A percentile compares a stretch with the other conserved stretches of the same genome.
Conservation (phyloP, 2,329 filamentous ascomycete species). For the Xylaria arbuscula region DNA sequence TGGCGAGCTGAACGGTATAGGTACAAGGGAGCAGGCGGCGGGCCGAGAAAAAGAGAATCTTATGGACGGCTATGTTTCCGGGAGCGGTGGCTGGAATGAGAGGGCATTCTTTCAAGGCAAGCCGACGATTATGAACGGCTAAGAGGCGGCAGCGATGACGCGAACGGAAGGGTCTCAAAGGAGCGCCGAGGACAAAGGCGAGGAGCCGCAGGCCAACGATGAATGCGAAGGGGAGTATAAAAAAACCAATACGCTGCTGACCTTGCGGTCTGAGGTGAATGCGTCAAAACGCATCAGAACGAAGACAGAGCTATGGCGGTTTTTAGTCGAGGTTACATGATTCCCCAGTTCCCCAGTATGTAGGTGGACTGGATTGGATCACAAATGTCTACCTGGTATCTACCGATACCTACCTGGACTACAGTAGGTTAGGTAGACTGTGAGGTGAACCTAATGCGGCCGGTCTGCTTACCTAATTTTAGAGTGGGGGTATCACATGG, state of each 20-base stretch:
- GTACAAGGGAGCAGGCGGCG: constrained; percentile 13
- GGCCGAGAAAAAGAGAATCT: constrained; percentile 32
- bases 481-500: not conserved
- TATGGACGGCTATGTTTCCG: constrained; percentile 45
- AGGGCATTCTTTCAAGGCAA: constrained; percentile 47
- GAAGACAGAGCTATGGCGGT: constrained; percentile 9
- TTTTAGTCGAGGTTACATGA: constrained; percentile 11
- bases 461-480: constrained; percentile 23
- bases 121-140: constrained; percentile 40
- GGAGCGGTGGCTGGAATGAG: constrained; percentile 42
- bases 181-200: constrained; percentile 30
- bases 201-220: constrained; percentile 23
- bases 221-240: constrained; percentile 35
- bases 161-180: constrained; percentile 38
- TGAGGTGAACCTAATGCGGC: too few relatives aligned
- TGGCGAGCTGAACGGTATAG: constrained; percentile 8
- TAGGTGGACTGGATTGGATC: constrained; percentile 4
- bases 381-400: not conserved
- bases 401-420: too few relatives aligned
- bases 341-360: not conserved
- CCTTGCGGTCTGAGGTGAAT: constrained; percentile 30
- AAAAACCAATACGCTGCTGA: constrained; percentile 31
- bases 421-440: too few relatives aligned
- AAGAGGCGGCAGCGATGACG: constrained; percentile 26
- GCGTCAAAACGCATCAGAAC: constrained; percentile 35